Evolutionary conservation across 1,139 yeast species (phyloP).

Genomic region (Yamadazyma conglobata): DNA sequence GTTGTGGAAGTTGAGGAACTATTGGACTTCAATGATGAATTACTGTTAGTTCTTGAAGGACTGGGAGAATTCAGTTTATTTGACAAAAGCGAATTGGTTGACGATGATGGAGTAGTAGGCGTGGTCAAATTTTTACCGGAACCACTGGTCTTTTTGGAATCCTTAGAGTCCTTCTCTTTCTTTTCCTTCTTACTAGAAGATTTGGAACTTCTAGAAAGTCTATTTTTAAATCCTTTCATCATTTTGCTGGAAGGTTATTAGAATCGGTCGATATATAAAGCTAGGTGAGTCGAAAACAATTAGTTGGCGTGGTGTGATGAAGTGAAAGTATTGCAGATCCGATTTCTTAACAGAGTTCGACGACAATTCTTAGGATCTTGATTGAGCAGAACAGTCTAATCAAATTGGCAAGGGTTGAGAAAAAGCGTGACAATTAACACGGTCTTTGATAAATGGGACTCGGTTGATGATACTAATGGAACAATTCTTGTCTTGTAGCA

Average conservation of each 20-base stretch:
- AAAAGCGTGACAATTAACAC: too few relatives aligned
- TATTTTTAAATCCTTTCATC: slow-evolving; percentile 52
- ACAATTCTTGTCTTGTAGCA: too few relatives aligned
- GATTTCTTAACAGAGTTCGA: too few relatives aligned
- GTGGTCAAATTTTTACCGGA: slow-evolving; percentile 15
- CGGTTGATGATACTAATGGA: too few relatives aligned
- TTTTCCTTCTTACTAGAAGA: slow-evolving; percentile 34
- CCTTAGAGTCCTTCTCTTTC: slow-evolving; percentile 22
- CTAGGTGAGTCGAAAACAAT: too few relatives aligned
- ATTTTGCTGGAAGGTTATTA: slow-evolving; percentile 22
- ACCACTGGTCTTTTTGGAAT: slow-evolving; percentile 12
- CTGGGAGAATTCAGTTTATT: slow-evolving; percentile 28
- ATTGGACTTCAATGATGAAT: slow-evolving; percentile 26
- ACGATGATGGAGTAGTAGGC: slow-evolving; percentile 16
- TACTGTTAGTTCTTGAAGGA: slow-evolving; percentile 33
- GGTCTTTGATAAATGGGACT: too few relatives aligned
- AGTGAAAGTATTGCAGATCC: too few relatives aligned
- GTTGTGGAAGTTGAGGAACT: slow-evolving; percentile 13
- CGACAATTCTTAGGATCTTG: too few relatives aligned
- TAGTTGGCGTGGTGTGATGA: too few relatives aligned
- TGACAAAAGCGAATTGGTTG: slow-evolving; percentile 1
- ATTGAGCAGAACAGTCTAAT: too few relatives aligned
- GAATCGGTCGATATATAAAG: too few relatives aligned
- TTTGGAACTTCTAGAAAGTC: slow-evolving; percentile 44
- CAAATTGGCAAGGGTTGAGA: too few relatives aligned